Evolutionary conservation across 2,329 filamentous ascomycete genomes (phyloP), one percentile per base, ranked within the genome.

Genomic region (Fusarium sp.): DNA sequence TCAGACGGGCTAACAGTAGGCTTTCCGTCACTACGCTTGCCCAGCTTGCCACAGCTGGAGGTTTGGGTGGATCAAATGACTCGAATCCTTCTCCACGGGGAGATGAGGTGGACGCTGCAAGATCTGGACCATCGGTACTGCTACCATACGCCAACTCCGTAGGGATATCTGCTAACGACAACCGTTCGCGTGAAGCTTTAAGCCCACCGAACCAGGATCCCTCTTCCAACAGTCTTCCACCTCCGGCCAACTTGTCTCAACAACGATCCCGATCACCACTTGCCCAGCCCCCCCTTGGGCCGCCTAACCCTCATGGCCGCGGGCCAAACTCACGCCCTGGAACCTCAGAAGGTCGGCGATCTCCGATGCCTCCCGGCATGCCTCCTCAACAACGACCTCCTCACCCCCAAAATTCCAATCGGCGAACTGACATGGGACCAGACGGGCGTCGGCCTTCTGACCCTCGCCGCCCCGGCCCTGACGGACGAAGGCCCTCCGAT

Each of bases 11-110:
- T 52, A 96, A 93, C 72, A 94, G 91, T 71, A 91, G 93, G 23
- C 90, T 98, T 77, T 97, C 96, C 26, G 88, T 86, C 71, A 90
- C 89, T 2, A 98, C 95, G 2, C 84, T 98, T 44, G 86, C 90
- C 43, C 93, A 98, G 76, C 85, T 98, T 77, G 89, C 89, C 31
- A 91, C 91, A 70, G 92, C 91, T 44, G 88, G 88, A 55, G 87
- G 86, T 23, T 78, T 88, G 48, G 76, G 82, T 46, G 76, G 86
- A 54, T 76, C 82, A 43, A 77, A 76, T 11, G 76, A 80, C 39
- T 75, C 75, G 50, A 73, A 74, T 57, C 55, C 52, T 59, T 72
- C 63, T 58, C 71, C 69, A 68, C 77, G 73, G 66, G 77, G 75
- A 58, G 75, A 74, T 46, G 75, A 69, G 69, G 78, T 80, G 67